Evolutionary conservation across 331 rosid species (phyloP).

Genomic region (Pyracantha coccinea): DNA sequence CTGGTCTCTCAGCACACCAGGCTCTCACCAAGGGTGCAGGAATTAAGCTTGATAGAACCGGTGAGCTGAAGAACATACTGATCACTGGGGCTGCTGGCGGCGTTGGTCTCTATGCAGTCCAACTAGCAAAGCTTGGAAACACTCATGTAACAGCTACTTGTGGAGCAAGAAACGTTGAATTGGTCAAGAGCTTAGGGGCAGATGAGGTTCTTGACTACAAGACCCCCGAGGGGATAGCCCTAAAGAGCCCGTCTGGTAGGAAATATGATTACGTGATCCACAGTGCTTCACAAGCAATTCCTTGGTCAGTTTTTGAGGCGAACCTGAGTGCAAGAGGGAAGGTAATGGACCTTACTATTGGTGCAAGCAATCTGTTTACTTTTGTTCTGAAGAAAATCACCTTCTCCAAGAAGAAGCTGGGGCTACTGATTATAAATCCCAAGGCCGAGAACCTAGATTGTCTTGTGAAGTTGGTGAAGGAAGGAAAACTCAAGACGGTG

Average conservation of each 20-base stretch:
- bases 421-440: slow-evolving; percentile 23
- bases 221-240: slow-evolving; percentile 64
- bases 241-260: slow-evolving; percentile 62
- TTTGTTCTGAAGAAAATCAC: slow-evolving; percentile 51
- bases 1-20: slow-evolving; percentile 43
- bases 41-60: slow-evolving; percentile 27
- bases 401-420: slow-evolving; percentile 57
- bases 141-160: slow-evolving; percentile 70
- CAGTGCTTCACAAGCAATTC: slow-evolving; percentile 40
- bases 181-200: slow-evolving; percentile 65
- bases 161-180: slow-evolving; percentile 56
- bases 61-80: slow-evolving; percentile 24
- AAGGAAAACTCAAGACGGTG: slow-evolving; percentile 54
- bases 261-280: slow-evolving; percentile 63
- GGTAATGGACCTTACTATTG: slow-evolving; percentile 57
- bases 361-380: slow-evolving; percentile 10
- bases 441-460: slow-evolving; percentile 44
- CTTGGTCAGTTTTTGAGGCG: slow-evolving; percentile 63
- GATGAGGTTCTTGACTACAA: slow-evolving; percentile 79
- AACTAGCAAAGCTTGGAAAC: slow-evolving; percentile 78
- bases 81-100: slow-evolving; percentile 57
- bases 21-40: slow-evolving; percentile 24
- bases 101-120: slow-evolving; percentile 58
- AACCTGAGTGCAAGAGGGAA: slow-evolving; percentile 45
- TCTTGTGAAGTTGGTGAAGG: slow-evolving; percentile 44